Percentiles rank a stretch among this genome's conserved stretches.
These are phyloP conservation scores for Lipomyces kockii DNA, from an alignment of 805 yeast genomes.

Conservation along the genomic window DNA sequence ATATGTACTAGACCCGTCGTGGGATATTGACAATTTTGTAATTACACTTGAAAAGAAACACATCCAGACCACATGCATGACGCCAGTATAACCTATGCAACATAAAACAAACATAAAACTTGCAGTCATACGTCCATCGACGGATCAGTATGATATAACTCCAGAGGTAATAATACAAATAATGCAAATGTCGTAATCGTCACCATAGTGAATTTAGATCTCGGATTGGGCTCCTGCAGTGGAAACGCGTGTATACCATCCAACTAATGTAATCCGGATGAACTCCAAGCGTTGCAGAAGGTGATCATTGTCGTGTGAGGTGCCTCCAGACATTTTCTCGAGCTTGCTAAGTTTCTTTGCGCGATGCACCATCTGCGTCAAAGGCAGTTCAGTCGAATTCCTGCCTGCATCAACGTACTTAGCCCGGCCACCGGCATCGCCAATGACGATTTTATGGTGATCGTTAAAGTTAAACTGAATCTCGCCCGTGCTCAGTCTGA, in stretches of 20 bases:
- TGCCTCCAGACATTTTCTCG: constrained; percentile 7
- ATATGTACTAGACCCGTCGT: neutral
- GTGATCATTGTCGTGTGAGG: constrained; percentile 7
- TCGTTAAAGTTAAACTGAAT: constrained; percentile 95
- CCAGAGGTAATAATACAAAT: neutral
- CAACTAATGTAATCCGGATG: constrained; percentile 8
- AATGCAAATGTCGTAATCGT: neutral
- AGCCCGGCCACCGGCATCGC: constrained; percentile 73
- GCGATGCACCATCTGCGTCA: constrained; percentile 14
- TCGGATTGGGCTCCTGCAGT: neutral
- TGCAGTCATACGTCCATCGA: neutral
- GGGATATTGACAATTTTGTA: neutral
- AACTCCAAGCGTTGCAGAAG: constrained; percentile 21
- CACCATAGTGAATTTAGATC: neutral
- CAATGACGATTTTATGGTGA: constrained; percentile 84
- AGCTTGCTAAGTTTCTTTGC: constrained; percentile 1
- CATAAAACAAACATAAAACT: neutral
- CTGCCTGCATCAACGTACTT: constrained; percentile 68
- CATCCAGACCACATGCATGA: constrained; percentile 1
- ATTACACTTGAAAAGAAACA: neutral
- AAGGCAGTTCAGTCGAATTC: constrained; percentile 39
- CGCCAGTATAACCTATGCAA: neutral
- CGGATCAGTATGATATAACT: neutral
- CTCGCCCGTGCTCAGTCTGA: constrained; percentile 88
- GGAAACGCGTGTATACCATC: constrained; percentile 16